Conservation (phyloP, 2,329 filamentous ascomycete species). For the Allantophomopsis lycopodina region DNA sequence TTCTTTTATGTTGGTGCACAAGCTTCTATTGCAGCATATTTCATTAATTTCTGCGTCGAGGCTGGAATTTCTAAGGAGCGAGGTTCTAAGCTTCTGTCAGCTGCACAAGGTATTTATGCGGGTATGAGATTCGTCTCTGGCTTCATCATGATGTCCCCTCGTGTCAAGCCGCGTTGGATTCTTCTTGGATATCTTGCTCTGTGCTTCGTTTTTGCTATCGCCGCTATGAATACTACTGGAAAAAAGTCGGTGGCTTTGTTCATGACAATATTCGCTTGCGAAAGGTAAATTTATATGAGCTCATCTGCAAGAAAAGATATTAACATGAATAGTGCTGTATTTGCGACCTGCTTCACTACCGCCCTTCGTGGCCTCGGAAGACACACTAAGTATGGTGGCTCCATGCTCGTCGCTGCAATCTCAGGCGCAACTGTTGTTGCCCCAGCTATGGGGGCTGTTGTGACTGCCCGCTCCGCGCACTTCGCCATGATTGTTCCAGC, state of each 20-base stretch:
- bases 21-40: conserved; percentile 50
- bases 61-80: conserved; percentile 32
- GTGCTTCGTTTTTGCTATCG: conserved; percentile 44
- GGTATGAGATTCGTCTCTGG: conserved; percentile 58
- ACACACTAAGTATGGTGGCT: conserved; percentile 67
- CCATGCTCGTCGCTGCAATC: conserved; percentile 58
- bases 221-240: conserved; percentile 24
- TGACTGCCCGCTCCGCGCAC: conserved; percentile 11
- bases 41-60: conserved; percentile 58
- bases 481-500: conserved; percentile 13
- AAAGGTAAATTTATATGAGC: too few relatives aligned
- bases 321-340: conserved; percentile 29
- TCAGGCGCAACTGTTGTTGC: conserved; percentile 63
- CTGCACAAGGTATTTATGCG: conserved; percentile 62
- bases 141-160: conserved; percentile 50
- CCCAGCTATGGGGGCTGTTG: conserved; percentile 50
- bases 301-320: neutral
- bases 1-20: conserved; percentile 72
- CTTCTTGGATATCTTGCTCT: conserved; percentile 51
- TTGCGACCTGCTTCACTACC: conserved; percentile 71
- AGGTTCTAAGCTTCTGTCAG: conserved; percentile 39
- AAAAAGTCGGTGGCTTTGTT: conserved; percentile 28
- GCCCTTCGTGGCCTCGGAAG: conserved; percentile 63
- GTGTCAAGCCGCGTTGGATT: conserved; percentile 43
- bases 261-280: too few relatives aligned